These are phyloP conservation scores for Passiflora organensis DNA, from an alignment of 345 rosid species.

Conservation along the genomic window DNA sequence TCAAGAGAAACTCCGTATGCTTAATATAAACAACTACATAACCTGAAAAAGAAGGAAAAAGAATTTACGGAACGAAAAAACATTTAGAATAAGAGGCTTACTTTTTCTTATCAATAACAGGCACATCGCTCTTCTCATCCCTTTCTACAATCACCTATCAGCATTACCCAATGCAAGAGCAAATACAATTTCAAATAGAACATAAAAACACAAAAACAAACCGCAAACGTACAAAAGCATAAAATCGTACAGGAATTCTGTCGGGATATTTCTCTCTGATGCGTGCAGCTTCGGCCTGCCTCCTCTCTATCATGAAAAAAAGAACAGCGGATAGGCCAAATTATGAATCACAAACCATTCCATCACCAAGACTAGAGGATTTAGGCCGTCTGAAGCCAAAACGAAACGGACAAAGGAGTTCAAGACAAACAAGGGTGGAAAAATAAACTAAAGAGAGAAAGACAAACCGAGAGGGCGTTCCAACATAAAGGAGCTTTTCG, in stretches of 20 bases:
- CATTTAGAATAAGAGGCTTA: conserved; percentile 18
- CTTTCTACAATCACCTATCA: conserved; percentile 86
- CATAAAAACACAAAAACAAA: not conserved
- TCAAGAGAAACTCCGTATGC: no score
- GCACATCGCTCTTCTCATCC: conserved; percentile 91
- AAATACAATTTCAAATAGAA: no score
- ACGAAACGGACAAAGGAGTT: not conserved
- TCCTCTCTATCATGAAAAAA: conserved; percentile 56
- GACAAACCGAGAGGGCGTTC: conserved; percentile 87
- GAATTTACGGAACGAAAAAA: not conserved
- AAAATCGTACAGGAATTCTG: conserved; percentile 73
- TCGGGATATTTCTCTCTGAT: conserved; percentile 95
- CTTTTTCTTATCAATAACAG: conserved; percentile 97
- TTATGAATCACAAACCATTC: no score
- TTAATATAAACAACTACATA: no score
- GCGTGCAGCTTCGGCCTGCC: conserved; percentile 91
- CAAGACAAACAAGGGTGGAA: no score
- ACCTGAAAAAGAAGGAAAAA: not conserved
- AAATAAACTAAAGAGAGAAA: not conserved
- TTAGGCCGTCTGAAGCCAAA: no score
- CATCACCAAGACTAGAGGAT: no score
- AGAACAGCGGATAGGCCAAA: not conserved
- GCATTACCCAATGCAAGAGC: not conserved
- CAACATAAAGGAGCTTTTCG: no score
- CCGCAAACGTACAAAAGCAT: not conserved